Base-by-base conservation (phyloP, 495 filamentous ascomycete genomes). In the Oleoguttula mirabilis region DNA sequence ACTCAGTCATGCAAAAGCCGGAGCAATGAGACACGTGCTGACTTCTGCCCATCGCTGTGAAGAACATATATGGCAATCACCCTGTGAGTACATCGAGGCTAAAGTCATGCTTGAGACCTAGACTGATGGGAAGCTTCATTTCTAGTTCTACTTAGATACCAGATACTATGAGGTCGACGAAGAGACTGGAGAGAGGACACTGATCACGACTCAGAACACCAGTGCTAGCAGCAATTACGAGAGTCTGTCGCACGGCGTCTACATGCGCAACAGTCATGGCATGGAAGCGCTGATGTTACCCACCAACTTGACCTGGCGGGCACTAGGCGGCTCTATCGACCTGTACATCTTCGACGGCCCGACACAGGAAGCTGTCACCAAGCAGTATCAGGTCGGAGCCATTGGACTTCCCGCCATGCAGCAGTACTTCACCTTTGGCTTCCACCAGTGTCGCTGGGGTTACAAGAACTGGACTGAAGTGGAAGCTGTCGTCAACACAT, bases 291-390 rank as follows among this genome's bases (percentile, higher is more conserved):
- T 87, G 14, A 60, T 86, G 43, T 64, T 66, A 21, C 66, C 77
- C 1, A 57, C 73, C 3, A 77, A 75, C 38, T 69, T 92, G 50
- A 85, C 79, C 3, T 92, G 84, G 84, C 73, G 84, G 28, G 68
- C 76, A 1, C 55, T 80, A 3, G 76, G 76, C 41, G 76, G 76
- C 15, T 73, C 64, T 49, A 68, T 80, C 32, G 75, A 79, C 45
- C 55, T 79, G 42, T 77, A 75, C 41, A 71, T 80, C 60, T 79
- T 72, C 47, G 62, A 73, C 25, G 76, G 76, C 0, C 76, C 76
- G 4, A 68, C 66, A 0, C 69, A 69, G 37, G 60, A 54, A 17
- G 72, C 72, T 21, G 72, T 79, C 6, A 76, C 73, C 21, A 67
- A 64, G 50, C 66, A 71, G 32, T 79, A 76, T 43, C 70, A 75